Evolutionary conservation across 495 filamentous ascomycete species (phyloP).

Genomic region (Daldinia bambusicola): DNA sequence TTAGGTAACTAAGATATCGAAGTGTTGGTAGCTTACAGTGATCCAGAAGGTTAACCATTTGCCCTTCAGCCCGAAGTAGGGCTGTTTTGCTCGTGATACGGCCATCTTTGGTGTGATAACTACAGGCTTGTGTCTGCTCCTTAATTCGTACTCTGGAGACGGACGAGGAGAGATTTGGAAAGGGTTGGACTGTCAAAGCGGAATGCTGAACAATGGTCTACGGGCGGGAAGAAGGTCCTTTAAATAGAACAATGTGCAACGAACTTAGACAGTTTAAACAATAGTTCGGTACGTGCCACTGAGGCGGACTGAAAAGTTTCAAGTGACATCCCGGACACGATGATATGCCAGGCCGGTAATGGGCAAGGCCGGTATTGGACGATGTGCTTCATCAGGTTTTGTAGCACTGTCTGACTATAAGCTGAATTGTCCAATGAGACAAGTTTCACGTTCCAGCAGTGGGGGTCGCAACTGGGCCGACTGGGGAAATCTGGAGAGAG

Average conservation of each 20-base stretch:
- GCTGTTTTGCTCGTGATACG: constrained; percentile 47
- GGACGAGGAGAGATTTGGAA: constrained; percentile 4
- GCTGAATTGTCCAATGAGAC: constrained; percentile 27
- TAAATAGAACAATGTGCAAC: constrained; percentile 18
- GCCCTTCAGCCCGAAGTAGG: constrained; percentile 67
- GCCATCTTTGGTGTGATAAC: constrained; percentile 25
- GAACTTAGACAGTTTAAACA: neutral
- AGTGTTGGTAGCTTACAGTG: constrained; percentile 53
- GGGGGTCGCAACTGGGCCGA: neutral
- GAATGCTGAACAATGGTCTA: neutral
- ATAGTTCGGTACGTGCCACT: too few relatives aligned
- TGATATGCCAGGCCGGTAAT: constrained; percentile 31
- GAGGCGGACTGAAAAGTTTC: constrained; percentile 3
- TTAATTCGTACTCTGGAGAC: constrained; percentile 13
- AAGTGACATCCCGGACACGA: constrained; percentile 17
- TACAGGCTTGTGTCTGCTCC: constrained; percentile 4
- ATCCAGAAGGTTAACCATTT: constrained; percentile 69
- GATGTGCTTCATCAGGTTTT: constrained; percentile 2
- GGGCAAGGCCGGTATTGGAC: too few relatives aligned
- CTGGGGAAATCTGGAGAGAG: constrained; percentile 17
- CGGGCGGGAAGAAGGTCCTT: constrained; percentile 8
- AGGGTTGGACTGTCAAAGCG: constrained; percentile 11
- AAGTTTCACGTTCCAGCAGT: constrained; percentile 1
- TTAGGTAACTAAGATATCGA: too few relatives aligned
- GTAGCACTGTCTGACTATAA: constrained; percentile 8